These are phyloP conservation scores for Grosmannia clavigera DNA, from an alignment of 2,329 filamentous ascomycete species.

Conservation along the genomic window DNA sequence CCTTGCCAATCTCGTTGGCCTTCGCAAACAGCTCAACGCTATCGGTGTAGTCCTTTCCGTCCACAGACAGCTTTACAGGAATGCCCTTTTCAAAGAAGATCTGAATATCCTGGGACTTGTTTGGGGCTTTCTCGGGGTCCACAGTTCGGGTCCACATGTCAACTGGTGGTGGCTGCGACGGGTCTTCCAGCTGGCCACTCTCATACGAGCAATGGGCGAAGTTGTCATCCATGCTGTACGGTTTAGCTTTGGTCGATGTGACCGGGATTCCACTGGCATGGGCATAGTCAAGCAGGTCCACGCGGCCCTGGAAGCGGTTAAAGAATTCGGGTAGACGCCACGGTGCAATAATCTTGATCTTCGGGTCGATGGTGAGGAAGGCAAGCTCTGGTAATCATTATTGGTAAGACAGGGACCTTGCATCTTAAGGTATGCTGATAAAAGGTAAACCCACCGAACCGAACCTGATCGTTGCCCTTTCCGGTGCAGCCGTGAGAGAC, in stretches of 20 bases:
- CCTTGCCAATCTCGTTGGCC: slow-evolving; percentile 58
- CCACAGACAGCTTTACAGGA: slow-evolving; percentile 44
- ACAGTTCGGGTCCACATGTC: slow-evolving; percentile 72
- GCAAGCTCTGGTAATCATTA: slow-evolving; percentile 26
- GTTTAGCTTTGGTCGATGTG: slow-evolving; percentile 59
- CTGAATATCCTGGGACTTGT: slow-evolving; percentile 59
- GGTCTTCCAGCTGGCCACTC: slow-evolving; percentile 49
- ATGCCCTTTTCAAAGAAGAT: slow-evolving; percentile 63
- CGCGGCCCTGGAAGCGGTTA: slow-evolving; percentile 56
- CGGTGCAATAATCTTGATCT: slow-evolving; percentile 61
- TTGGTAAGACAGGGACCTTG: neutral
- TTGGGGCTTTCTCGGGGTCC: slow-evolving; percentile 57
- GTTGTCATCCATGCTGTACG: slow-evolving; percentile 44
- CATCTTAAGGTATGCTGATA: neutral
- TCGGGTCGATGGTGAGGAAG: slow-evolving; percentile 34
- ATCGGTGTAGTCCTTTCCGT: slow-evolving; percentile 52
- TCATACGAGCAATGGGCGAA: slow-evolving; percentile 63
- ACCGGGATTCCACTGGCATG: slow-evolving; percentile 56
- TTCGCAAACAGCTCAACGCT: slow-evolving; percentile 60
- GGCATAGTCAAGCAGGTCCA: slow-evolving; percentile 63
- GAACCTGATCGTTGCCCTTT: slow-evolving; percentile 32
- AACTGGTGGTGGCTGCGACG: slow-evolving; percentile 50
- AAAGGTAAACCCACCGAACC: slow-evolving; percentile 7
- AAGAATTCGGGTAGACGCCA: slow-evolving; percentile 61
- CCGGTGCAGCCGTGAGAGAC: slow-evolving; percentile 36